These are phyloP conservation scores for Sarocladiaceae sp. DNA, from an alignment of 2,329 filamentous ascomycete species.

Conservation along the genomic window DNA sequence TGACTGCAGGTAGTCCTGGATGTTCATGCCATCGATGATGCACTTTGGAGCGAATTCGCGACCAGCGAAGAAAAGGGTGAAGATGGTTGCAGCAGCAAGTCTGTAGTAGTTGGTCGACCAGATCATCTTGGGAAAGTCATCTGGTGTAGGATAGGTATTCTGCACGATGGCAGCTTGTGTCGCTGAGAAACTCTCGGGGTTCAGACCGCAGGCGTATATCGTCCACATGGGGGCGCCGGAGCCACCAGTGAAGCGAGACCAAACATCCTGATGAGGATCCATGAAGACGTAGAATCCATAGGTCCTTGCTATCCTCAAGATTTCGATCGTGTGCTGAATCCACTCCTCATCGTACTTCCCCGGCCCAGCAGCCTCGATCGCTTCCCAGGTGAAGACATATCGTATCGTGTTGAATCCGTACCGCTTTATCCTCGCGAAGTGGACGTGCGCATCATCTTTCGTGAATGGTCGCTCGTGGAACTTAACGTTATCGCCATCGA, in stretches of 20 bases:
- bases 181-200: slow-evolving; percentile 77
- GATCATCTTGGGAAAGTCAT: slow-evolving; percentile 94
- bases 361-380: slow-evolving; percentile 89
- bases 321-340: slow-evolving; percentile 83
- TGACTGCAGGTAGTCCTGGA: slow-evolving; percentile 87
- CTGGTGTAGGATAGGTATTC: slow-evolving; percentile 83
- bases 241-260: slow-evolving; percentile 91
- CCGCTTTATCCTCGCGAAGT: slow-evolving; percentile 80
- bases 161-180: slow-evolving; percentile 94
- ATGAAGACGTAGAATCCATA: slow-evolving; percentile 98
- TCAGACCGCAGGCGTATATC: slow-evolving; percentile 85
- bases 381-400: slow-evolving; percentile 98
- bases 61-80: slow-evolving; percentile 90
- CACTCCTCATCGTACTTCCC: slow-evolving; percentile 92
- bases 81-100: slow-evolving; percentile 82
- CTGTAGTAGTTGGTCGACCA: slow-evolving; percentile 97
- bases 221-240: slow-evolving; percentile 98
- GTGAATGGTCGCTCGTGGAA: slow-evolving; percentile 86
- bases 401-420: slow-evolving; percentile 96
- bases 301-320: slow-evolving; percentile 76
- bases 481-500: slow-evolving; percentile 85
- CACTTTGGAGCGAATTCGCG: slow-evolving; percentile 92
- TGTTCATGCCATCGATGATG: slow-evolving; percentile 90
- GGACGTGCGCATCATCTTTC: slow-evolving; percentile 74
- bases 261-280: slow-evolving; percentile 98